Conservation (phyloP, 371 early-diverging fungal genomes). For the Parasitella parasitica region DNA sequence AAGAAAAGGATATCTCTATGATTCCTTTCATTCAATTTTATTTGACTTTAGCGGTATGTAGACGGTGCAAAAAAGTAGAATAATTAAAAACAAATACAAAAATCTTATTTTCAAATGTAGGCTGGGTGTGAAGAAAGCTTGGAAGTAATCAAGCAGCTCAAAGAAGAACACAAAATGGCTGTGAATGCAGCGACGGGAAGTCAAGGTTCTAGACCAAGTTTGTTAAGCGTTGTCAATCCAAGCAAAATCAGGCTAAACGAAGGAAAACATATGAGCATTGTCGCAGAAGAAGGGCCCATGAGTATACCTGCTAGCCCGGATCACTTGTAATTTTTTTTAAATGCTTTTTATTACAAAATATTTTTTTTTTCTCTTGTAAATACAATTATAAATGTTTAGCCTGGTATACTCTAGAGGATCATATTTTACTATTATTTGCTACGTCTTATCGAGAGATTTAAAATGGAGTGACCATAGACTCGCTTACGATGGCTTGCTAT, state of each 20-base stretch:
- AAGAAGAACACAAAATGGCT: constrained; percentile 14
- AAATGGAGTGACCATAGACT: too few relatives aligned
- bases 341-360: too few relatives aligned
- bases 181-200: constrained; percentile 5
- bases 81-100: constrained; percentile 6
- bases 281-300: constrained; percentile 22
- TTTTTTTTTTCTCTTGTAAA: too few relatives aligned
- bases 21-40: constrained; percentile 14
- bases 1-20: constrained; percentile 16
- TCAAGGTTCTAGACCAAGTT: constrained; percentile 8
- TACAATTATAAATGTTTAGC: too few relatives aligned
- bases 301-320: constrained; percentile 24
- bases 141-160: constrained; percentile 7
- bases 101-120: constrained; percentile 13
- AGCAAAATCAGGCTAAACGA: constrained; percentile 23
- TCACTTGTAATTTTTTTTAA: too few relatives aligned
- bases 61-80: constrained; percentile 13
- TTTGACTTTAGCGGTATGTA: constrained; percentile 14
- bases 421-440: too few relatives aligned
- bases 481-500: too few relatives aligned
- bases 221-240: constrained; percentile 11
- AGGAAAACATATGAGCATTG: constrained; percentile 23
- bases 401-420: too few relatives aligned
- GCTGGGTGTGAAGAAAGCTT: constrained; percentile 12
- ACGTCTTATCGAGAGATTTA: too few relatives aligned